These are phyloP conservation scores for Trichoderma asperellum DNA, from an alignment of 2,329 filamentous ascomycete genomes.

Conservation along the genomic window DNA sequence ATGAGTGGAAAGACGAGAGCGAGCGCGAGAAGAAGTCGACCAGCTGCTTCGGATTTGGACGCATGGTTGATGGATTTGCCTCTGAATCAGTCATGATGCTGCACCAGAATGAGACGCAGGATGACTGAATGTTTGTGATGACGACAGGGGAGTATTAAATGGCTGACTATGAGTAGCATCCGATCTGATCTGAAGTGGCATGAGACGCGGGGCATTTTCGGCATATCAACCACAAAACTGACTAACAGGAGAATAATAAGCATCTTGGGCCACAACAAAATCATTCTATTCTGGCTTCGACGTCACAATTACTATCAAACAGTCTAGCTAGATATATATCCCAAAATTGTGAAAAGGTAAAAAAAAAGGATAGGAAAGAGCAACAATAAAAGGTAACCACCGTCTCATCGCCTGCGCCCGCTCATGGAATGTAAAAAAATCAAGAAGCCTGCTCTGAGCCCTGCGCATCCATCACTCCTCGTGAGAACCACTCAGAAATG, in stretches of 20 bases:
- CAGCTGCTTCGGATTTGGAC: slow-evolving; percentile 37
- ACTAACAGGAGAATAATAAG: neutral
- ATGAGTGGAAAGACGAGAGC: slow-evolving; percentile 50
- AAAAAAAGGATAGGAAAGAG: neutral
- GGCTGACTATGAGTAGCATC: slow-evolving; percentile 2
- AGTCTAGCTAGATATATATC: slow-evolving; percentile 10
- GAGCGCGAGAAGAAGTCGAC: slow-evolving; percentile 50
- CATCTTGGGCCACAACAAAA: neutral
- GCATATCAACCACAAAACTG: slow-evolving; percentile 1
- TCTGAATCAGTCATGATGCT: slow-evolving; percentile 25
- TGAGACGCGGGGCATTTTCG: slow-evolving; percentile 24
- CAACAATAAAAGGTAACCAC: neutral
- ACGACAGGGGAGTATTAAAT: neutral
- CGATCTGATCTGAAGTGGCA: slow-evolving; percentile 2
- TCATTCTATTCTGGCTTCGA: neutral
- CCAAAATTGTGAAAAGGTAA: neutral
- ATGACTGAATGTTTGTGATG: neutral
- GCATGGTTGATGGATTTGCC: slow-evolving; percentile 1
- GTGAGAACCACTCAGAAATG: slow-evolving; percentile 90
- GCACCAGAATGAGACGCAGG: neutral
- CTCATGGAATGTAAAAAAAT: slow-evolving; percentile 1
- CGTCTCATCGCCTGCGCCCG: slow-evolving; percentile 16
- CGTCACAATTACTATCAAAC: slow-evolving; percentile 4
- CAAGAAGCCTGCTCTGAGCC: slow-evolving; percentile 38
- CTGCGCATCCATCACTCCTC: slow-evolving; percentile 77